Percentiles rank a stretch among this genome's conserved stretches.
Evolutionary conservation across 108 stramenopile genomes (phyloP).

Genomic region (Nannochloropsis salina): DNA sequence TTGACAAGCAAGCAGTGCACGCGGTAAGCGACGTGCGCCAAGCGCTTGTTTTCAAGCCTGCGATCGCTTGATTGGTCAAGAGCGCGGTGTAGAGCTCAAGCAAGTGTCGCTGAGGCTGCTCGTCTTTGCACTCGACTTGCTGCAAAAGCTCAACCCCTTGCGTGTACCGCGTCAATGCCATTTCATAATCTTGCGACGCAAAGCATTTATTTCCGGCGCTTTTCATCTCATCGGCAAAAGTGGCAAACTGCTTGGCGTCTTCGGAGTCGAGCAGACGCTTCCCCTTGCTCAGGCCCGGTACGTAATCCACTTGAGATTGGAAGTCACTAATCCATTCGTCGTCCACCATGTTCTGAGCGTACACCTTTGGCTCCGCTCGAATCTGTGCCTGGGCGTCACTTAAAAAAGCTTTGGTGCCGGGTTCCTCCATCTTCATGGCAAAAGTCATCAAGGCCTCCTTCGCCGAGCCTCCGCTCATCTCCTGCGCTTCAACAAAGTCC

Average conservation of each 20-base stretch:
- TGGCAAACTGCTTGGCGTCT: background rate
- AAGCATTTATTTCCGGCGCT: background rate
- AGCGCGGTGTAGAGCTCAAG: background rate
- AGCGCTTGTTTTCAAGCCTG: background rate
- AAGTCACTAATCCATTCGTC: constrained; percentile 10
- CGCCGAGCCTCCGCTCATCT: constrained; percentile 4
- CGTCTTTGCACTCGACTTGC: background rate
- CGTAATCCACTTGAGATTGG: constrained; percentile 10
- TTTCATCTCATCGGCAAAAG: background rate
- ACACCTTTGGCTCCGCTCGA: background rate
- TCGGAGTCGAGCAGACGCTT: background rate
- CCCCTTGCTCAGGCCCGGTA: background rate
- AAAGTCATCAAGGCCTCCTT: background rate
- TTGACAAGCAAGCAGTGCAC: background rate
- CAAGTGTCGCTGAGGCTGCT: background rate
- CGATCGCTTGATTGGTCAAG: constrained; percentile 4
- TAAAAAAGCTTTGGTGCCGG: background rate
- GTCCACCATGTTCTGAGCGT: background rate
- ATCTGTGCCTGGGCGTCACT: background rate
- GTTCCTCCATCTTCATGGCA: constrained; percentile 14
- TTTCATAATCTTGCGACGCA: background rate
- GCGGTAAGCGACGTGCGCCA: background rate
- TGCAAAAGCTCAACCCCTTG: background rate
- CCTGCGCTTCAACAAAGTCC: background rate
- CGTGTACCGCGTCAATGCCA: background rate